These are phyloP conservation scores for Phaeolepiota aurea DNA, from an alignment of 768 basidiomycete genomes.

Conservation along the genomic window DNA sequence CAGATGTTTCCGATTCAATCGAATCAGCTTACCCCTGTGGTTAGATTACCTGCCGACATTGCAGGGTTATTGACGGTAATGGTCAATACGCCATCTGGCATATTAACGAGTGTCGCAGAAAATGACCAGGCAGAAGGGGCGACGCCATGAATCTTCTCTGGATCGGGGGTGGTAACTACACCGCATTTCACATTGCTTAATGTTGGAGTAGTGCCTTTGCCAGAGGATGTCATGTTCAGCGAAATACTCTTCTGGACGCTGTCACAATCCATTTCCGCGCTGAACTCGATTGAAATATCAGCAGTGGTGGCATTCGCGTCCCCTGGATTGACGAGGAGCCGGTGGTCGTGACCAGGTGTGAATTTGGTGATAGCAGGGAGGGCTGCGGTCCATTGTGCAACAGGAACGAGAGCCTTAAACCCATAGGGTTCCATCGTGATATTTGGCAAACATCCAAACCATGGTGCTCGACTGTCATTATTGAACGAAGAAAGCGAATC, in stretches of 20 bases:
- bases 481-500: constrained; percentile 61
- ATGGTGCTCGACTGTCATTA: constrained; percentile 51
- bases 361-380: constrained; percentile 74
- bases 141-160: constrained; percentile 43
- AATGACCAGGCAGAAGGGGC: constrained; percentile 60
- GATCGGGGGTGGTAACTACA: constrained; percentile 36
- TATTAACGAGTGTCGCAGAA: constrained; percentile 63
- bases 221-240: constrained; percentile 65
- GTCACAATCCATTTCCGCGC: constrained; percentile 63
- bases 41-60: constrained; percentile 28
- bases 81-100: constrained; percentile 78
- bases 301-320: constrained; percentile 49
- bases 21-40: constrained; percentile 48
- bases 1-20: no score
- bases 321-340: constrained; percentile 40
- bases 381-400: constrained; percentile 56
- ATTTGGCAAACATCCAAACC: constrained; percentile 60
- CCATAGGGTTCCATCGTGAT: constrained; percentile 68
- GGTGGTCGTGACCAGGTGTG: constrained; percentile 79
- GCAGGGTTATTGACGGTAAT: constrained; percentile 57
- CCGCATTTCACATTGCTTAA: constrained; percentile 43
- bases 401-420: constrained; percentile 77
- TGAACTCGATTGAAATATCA: constrained; percentile 75
- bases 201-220: constrained; percentile 46
- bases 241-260: constrained; percentile 53